phyloP scores from a whole-genome alignment of 2,329 filamentous ascomycete genomes.

The Alternaria sp. region DNA sequence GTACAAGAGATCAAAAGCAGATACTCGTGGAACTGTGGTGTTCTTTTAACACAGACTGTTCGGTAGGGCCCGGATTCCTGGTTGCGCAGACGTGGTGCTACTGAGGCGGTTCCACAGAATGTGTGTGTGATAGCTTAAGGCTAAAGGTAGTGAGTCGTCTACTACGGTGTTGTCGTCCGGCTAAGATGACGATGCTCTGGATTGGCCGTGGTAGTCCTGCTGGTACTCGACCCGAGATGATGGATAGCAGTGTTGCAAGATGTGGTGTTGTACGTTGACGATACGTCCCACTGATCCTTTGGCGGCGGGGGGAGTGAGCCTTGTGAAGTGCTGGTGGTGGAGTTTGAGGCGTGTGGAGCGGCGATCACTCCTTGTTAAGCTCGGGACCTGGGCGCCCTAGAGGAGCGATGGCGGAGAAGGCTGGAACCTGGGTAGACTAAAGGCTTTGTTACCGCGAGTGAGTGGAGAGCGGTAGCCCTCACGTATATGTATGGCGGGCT shows the following conservation, averaged over 20 bases:
- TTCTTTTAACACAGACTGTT: constrained; percentile 47
- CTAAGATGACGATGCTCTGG: constrained; percentile 28
- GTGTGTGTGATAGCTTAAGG: constrained; percentile 46
- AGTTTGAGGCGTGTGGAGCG: constrained; percentile 51
- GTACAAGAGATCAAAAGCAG: constrained; percentile 52
- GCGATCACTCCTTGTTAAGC: constrained; percentile 61
- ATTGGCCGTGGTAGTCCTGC: constrained; percentile 35
- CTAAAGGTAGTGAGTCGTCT: constrained; percentile 38
- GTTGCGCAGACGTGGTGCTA: constrained; percentile 59
- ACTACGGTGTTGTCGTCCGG: constrained; percentile 41
- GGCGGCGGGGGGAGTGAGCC: constrained; percentile 26
- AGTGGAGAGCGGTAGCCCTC: constrained; percentile 51
- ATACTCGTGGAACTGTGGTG: constrained; percentile 48
- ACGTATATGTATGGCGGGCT: constrained; percentile 56
- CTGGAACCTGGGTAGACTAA: constrained; percentile 55
- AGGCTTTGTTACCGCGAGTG: constrained; percentile 50
- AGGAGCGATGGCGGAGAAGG: constrained; percentile 56
- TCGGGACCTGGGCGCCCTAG: constrained; percentile 56
- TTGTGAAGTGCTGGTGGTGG: constrained; percentile 42
- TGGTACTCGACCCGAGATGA: constrained; percentile 33
- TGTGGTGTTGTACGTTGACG: constrained; percentile 46
- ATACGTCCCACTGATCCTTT: constrained; percentile 29
- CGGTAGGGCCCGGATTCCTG: constrained; percentile 55
- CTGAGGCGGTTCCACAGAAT: constrained; percentile 50
- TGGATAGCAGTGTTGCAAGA: constrained; percentile 42